Base-by-base conservation (phyloP, 2,329 filamentous ascomycete species). In the Colletotrichum sp. region DNA sequence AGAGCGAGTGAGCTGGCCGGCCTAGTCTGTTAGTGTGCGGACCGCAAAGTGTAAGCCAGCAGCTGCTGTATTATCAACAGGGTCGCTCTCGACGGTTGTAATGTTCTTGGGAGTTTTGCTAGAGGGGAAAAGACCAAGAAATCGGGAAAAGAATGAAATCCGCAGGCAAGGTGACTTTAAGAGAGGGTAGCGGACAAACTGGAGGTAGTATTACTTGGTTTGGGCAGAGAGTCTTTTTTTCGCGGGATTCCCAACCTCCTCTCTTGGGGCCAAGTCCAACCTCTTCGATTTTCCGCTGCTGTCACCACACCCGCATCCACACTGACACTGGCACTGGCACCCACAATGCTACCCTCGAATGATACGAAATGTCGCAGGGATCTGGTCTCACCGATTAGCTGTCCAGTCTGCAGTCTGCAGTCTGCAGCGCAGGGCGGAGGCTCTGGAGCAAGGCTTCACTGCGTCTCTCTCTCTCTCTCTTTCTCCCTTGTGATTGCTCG, bases 231-330 rank as follows among this genome's bases (percentile, higher is more conserved):
- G 71, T 19, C 44, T n/a, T 69, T 74, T 67, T 75, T 75, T 68
- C 63, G 74, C 67, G 66, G 66, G 66, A 63, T 68, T 72, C 75
- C 75, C 75, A 77, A 76, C 72, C 75, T 76, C 74, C 74, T 63
- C 67, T 60, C 27, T 65, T 34, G 44, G 59, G 64, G 60, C 59
- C 44, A 48, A 70, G 64, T 73, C 74, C 74, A 76, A 75, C 74
- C 74, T 76, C 72, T 75, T 69, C 32, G 60, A 70, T 75, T 76
- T 71, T 65, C 39, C 44, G 61, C 48, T 59, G 61, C 72, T 76
- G 74, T 71, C 74, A 74, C 67, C 71, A 76, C 71, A 75, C 66
- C 72, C 71, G 74, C 70, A 68, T 34, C 64, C 44, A 52, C 44
- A 52, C 44, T 39, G 48, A 75, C 71, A 68, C 30, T 59, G 44